These are phyloP conservation scores for Curvularia spicifera DNA, from an alignment of 2,329 filamentous ascomycete species.

Conservation along the genomic window DNA sequence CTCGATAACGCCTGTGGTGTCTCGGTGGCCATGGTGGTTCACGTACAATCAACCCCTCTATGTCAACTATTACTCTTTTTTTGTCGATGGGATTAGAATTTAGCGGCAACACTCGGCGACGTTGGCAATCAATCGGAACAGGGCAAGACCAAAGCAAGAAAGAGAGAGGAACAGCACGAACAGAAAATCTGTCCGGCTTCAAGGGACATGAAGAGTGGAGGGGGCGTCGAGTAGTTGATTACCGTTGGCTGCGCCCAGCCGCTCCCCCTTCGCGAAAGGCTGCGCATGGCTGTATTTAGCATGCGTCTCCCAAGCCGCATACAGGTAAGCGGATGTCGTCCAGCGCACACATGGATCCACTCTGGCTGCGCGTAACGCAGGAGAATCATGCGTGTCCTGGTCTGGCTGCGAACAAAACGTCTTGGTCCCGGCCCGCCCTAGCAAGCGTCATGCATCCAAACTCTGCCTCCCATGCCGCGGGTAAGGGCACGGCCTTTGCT, in stretches of 20 bases:
- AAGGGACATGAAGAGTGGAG: slow-evolving; percentile 8
- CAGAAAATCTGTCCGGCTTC: background rate
- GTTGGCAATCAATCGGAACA: background rate
- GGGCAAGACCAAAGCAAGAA: background rate
- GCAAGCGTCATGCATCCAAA: slow-evolving; percentile 13
- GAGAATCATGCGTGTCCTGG: slow-evolving; percentile 4
- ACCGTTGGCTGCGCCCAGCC: slow-evolving; percentile 15
- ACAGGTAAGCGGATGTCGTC: slow-evolving; percentile 9
- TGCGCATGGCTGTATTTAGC: slow-evolving; percentile 22
- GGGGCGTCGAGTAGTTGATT: slow-evolving; percentile 7
- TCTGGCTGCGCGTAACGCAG: slow-evolving; percentile 2
- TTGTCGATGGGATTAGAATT: slow-evolving; percentile 1
- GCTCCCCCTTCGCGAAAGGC: slow-evolving; percentile 19
- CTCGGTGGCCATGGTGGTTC: slow-evolving; percentile 21
- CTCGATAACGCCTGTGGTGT: slow-evolving; percentile 18
- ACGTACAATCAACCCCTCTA: background rate
- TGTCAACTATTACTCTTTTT: slow-evolving; percentile 2
- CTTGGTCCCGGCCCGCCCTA: slow-evolving; percentile 6
- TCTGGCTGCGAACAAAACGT: slow-evolving; percentile 7
- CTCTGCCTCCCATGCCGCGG: slow-evolving; percentile 5
- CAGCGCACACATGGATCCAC: slow-evolving; percentile 15
- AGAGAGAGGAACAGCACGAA: slow-evolving; percentile 6
- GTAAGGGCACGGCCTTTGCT: slow-evolving; percentile 10
- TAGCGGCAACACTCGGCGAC: background rate
- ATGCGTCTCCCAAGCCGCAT: slow-evolving; percentile 10